Evolutionary conservation across 2,329 filamentous ascomycete genomes (phyloP).

Genomic region (Arthrobotrys musiformis): DNA sequence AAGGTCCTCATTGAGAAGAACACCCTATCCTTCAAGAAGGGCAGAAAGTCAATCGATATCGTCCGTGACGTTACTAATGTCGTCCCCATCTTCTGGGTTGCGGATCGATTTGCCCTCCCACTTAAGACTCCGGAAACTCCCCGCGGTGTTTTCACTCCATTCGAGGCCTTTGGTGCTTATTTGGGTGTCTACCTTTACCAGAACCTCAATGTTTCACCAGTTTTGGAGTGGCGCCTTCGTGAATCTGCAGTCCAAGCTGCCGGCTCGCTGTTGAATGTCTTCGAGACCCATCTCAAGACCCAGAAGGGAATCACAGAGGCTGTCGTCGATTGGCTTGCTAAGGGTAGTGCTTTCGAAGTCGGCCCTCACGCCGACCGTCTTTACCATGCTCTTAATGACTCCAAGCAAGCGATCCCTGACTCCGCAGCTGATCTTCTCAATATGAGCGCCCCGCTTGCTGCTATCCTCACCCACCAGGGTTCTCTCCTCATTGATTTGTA

Average conservation of each 20-base stretch:
- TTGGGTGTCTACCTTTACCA: conserved; percentile 67
- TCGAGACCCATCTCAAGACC: conserved; percentile 65
- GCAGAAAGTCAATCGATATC: conserved; percentile 66
- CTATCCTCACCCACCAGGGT: conserved; percentile 68
- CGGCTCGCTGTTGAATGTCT: conserved; percentile 63
- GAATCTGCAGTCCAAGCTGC: conserved; percentile 64
- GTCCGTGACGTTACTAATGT: conserved; percentile 77
- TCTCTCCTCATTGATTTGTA: conserved; percentile 68
- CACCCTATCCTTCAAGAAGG: conserved; percentile 65
- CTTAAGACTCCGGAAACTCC: conserved; percentile 73
- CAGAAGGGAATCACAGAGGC: conserved; percentile 64
- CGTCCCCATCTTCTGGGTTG: conserved; percentile 72
- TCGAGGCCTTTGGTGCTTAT: conserved; percentile 66
- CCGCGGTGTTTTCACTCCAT: conserved; percentile 67
- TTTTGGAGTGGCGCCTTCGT: conserved; percentile 66
- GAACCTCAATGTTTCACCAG: conserved; percentile 68
- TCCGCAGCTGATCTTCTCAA: conserved; percentile 67
- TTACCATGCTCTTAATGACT: conserved; percentile 66
- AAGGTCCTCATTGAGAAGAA: conserved; percentile 65
- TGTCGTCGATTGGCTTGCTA: conserved; percentile 66
- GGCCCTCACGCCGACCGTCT: conserved; percentile 67
- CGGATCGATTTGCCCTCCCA: conserved; percentile 73
- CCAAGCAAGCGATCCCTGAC: conserved; percentile 66
- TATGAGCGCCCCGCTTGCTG: conserved; percentile 67
- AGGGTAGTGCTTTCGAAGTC: conserved; percentile 67